These are phyloP conservation scores for Dittrichia graveolens DNA, from an alignment of 129 eudicot genomes.

Conservation along the genomic window DNA sequence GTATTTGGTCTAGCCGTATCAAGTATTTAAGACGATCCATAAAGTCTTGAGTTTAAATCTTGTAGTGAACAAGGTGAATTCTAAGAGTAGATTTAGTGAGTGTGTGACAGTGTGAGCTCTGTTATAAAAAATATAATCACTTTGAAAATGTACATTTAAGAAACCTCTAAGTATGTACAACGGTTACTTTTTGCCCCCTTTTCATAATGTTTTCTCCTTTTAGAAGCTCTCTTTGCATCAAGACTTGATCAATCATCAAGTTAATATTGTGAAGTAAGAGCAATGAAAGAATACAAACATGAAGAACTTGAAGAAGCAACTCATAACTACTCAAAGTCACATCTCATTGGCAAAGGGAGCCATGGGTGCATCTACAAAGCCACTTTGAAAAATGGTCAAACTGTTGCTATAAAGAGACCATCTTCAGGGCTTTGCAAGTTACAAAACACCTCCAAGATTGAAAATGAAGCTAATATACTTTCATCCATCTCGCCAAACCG, in stretches of 20 bases:
- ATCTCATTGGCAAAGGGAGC: constrained; percentile 77
- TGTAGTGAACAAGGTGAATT: no score
- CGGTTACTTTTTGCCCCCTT: no score
- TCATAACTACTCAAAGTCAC: constrained; percentile 51
- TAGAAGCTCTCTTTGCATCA: constrained; percentile 13
- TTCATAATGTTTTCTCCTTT: not conserved
- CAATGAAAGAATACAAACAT: constrained; percentile 50
- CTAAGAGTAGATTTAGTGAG: no score
- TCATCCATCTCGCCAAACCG: constrained; percentile 47
- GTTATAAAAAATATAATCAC: no score
- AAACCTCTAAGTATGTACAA: no score
- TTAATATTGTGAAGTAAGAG: constrained; percentile 11
- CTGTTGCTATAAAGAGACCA: constrained; percentile 69
- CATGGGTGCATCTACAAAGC: constrained; percentile 83
- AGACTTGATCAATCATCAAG: constrained; percentile 22
- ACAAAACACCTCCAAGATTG: constrained; percentile 64
- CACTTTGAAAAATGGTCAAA: constrained; percentile 47
- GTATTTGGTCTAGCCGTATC: no score
- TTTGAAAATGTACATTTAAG: no score
- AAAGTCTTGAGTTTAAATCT: no score
- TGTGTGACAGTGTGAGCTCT: no score
- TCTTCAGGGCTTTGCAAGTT: constrained; percentile 74
- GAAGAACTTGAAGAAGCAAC: constrained; percentile 73
- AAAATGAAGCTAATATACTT: constrained; percentile 63
- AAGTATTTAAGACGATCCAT: no score